phyloP scores from a whole-genome alignment of 1,139 yeast species.

The Yamadazyma siamensis region DNA sequence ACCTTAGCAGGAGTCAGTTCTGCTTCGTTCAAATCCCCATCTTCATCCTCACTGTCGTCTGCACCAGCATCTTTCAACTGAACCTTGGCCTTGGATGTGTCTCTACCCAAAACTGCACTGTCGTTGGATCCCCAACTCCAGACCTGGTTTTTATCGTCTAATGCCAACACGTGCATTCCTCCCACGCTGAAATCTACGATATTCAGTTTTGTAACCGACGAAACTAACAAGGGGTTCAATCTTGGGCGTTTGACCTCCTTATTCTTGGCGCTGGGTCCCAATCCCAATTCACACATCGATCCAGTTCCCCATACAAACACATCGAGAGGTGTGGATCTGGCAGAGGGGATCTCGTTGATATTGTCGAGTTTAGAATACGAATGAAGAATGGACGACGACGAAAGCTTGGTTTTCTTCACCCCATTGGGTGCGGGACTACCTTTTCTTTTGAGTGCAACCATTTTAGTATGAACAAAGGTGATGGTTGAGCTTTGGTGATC shows the following conservation, averaged over 20 bases:
- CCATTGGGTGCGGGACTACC: slow-evolving; percentile 12
- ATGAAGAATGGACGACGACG: slow-evolving; percentile 42
- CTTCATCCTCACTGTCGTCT: slow-evolving; percentile 59
- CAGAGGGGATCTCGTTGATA: slow-evolving; percentile 38
- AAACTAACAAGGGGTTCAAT: slow-evolving; percentile 69
- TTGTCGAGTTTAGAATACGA: slow-evolving; percentile 48
- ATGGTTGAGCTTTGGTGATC: no score
- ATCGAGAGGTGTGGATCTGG: slow-evolving; percentile 53
- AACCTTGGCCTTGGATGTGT: slow-evolving; percentile 62
- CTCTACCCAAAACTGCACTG: slow-evolving; percentile 89
- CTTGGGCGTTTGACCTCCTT: slow-evolving; percentile 96
- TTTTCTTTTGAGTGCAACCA: slow-evolving; percentile 48
- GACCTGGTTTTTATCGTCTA: slow-evolving; percentile 67
- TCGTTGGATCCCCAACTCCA: slow-evolving; percentile 99
- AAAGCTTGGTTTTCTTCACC: slow-evolving; percentile 30
- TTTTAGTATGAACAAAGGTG: no score
- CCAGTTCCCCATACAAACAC: slow-evolving; percentile 96
- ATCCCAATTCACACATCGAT: slow-evolving; percentile 93
- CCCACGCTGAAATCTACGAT: slow-evolving; percentile 89
- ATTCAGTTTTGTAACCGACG: slow-evolving; percentile 28
- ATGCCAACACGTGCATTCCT: slow-evolving; percentile 89
- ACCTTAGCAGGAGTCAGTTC: slow-evolving; percentile 88
- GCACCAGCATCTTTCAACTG: slow-evolving; percentile 62
- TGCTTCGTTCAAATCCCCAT: slow-evolving; percentile 79
- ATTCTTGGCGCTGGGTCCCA: slow-evolving; percentile 84